A percentile compares a stretch with the other conserved stretches of the same genome.
Evolutionary conservation across 306 rosid genomes (phyloP).

Genomic region (Senna tora): DNA sequence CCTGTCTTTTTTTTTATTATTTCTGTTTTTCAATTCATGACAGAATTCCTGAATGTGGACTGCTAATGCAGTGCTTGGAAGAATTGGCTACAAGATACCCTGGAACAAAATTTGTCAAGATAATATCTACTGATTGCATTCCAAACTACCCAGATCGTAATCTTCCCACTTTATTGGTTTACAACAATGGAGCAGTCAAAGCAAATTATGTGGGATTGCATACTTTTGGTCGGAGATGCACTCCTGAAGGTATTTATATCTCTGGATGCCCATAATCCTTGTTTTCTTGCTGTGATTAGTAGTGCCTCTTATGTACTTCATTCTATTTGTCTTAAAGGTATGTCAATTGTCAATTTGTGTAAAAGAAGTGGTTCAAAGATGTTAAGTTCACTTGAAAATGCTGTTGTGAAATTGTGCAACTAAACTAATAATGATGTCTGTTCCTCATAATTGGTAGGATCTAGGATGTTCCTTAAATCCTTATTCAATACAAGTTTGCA

Average conservation of each 20-base stretch:
- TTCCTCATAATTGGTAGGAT: neutral
- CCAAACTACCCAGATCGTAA: slow-evolving; percentile 90
- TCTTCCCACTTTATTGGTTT: slow-evolving; percentile 86
- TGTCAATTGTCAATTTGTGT: no score
- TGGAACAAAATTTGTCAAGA: slow-evolving; percentile 93
- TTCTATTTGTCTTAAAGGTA: neutral
- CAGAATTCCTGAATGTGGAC: slow-evolving; percentile 77
- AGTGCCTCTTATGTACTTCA: neutral
- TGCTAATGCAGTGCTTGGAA: slow-evolving; percentile 87
- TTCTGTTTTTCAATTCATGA: neutral
- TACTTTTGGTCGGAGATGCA: slow-evolving; percentile 83
- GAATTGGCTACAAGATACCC: slow-evolving; percentile 81
- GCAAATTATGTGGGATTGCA: slow-evolving; percentile 85
- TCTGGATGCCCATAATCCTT: neutral
- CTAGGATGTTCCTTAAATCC: no score
- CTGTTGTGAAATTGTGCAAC: neutral
- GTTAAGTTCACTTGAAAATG: neutral
- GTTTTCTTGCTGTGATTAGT: slow-evolving; percentile 18
- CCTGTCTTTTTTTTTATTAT: slow-evolving; percentile 1
- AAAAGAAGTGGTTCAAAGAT: no score
- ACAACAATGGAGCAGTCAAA: slow-evolving; percentile 90
- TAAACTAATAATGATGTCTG: neutral
- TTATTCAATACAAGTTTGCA: no score
- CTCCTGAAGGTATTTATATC: slow-evolving; percentile 81
- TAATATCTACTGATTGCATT: slow-evolving; percentile 94